Evolutionary conservation across 176 grass and related monocot species (phyloP).

Genomic region (Raddia distichophylla): DNA sequence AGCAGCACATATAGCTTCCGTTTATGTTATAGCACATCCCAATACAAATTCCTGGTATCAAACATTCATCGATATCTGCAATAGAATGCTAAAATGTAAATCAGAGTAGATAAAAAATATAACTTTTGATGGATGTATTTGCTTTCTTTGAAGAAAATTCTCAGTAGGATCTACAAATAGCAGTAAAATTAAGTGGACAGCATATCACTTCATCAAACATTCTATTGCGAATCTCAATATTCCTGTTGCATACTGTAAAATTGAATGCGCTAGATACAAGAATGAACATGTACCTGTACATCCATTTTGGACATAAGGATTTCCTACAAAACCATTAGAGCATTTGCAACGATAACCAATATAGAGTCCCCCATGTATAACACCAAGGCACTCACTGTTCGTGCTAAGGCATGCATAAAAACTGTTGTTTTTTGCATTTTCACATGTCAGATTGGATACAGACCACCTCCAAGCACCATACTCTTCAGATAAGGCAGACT

Average conservation of each 20-base stretch:
- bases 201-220: background rate
- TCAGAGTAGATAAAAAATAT: background rate
- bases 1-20: constrained; percentile 36
- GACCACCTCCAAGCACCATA: constrained; percentile 40
- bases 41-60: constrained; percentile 28
- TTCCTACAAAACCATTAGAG: constrained; percentile 42
- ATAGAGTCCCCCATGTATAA: constrained; percentile 15
- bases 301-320: constrained; percentile 51
- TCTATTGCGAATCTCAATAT: background rate
- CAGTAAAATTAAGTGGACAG: background rate
- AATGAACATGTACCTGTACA: constrained; percentile 41
- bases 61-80: constrained; percentile 56
- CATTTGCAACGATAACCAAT: constrained; percentile 59
- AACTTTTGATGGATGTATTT: background rate
- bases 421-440: background rate
- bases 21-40: constrained; percentile 30
- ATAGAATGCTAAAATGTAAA: constrained; percentile 16
- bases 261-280: background rate
- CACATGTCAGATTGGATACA: constrained; percentile 29
- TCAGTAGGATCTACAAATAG: background rate
- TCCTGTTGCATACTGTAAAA: background rate
- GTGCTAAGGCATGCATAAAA: constrained; percentile 42
- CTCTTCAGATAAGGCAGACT: constrained; percentile 33
- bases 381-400: constrained; percentile 41
- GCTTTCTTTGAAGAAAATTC: background rate